Base-by-base conservation (phyloP, 1,139 yeast species). In the Petasospora rhodanensis region DNA sequence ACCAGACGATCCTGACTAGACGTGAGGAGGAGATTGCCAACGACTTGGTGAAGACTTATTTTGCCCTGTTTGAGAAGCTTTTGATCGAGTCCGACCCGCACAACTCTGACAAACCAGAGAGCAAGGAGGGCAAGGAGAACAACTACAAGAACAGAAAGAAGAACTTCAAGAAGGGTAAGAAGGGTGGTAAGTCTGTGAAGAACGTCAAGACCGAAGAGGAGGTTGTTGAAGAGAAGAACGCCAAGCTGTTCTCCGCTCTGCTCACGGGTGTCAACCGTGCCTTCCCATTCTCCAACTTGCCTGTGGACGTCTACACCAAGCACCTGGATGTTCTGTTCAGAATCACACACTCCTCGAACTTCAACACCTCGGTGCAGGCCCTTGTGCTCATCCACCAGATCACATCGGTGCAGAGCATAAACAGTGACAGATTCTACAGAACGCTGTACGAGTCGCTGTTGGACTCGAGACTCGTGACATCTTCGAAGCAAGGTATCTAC, bases 221-320 rank as follows among this genome's bases (percentile, higher is more conserved):
- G 47, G 66, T 83, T 5, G 60, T 79, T 28, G 95, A 86, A 55
- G 97, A 91, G 53, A 84, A 80, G 52, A 83, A 79, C 51, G 73
- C 94, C 26, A 84, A 85, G 53, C 64, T 91, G 49, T 86, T 89
- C 49, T 80, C 96, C 22, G 96, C 96, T 14, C 73, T 93, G 40
- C 73, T 91, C 45, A 87, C 98, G 2, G 99, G 99, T 45, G 74
- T 91, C 42, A 93, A 93, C 58, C 82, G 99, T 62, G 93, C 98
- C 1, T 89, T 85, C 68, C 97, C 98, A 37, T 91, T 85, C 56
- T 79, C 96, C 2, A 71, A 76, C 41, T 67, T 93, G 37, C 83
- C 94, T 7, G 69, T 76, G 32, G 78, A 77, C 14, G 73, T 76
- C 7, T 89, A 85, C 58, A 76, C 79, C 44, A 67, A 71, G 42